These are phyloP conservation scores for Leccinellum albellum DNA, from an alignment of 768 basidiomycete species.

Conservation along the genomic window DNA sequence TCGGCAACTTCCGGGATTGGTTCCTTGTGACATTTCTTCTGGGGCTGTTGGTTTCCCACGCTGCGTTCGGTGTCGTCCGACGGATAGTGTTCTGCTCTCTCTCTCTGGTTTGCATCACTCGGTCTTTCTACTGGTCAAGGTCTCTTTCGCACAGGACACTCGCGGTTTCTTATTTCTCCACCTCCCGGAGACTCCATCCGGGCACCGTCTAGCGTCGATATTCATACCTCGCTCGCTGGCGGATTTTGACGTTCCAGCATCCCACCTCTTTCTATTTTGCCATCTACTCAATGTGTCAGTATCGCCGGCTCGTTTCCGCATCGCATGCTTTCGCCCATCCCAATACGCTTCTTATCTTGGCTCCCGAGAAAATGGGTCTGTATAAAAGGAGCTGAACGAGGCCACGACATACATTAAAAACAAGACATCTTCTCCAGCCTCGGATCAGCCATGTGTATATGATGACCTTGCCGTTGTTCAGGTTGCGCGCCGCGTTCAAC, in stretches of 20 bases:
- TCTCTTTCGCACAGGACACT: conserved; percentile 38
- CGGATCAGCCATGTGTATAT: conserved; percentile 33
- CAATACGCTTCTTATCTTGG: conserved; percentile 35
- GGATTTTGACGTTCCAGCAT: conserved; percentile 21
- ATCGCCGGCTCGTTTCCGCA: conserved; percentile 35
- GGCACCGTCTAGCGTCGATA: conserved; percentile 36
- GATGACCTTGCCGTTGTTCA: conserved; percentile 20
- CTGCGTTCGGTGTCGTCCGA: conserved; percentile 20
- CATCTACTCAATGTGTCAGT: conserved; percentile 41
- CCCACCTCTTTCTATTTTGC: conserved; percentile 21
- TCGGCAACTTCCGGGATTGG: conserved; percentile 36
- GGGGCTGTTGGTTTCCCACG: conserved; percentile 32
- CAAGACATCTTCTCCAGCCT: conserved; percentile 17
- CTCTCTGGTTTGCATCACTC: conserved; percentile 27
- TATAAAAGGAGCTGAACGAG: conserved; percentile 36
- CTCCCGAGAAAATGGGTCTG: conserved; percentile 32
- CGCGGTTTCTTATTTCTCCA: conserved; percentile 13
- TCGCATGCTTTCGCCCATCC: conserved; percentile 41
- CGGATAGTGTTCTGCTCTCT: conserved; percentile 30
- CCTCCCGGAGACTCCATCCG: conserved; percentile 25
- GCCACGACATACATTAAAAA: conserved; percentile 29
- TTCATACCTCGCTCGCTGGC: conserved; percentile 45
- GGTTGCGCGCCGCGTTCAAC: conserved; percentile 24
- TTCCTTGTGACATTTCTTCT: conserved; percentile 27
- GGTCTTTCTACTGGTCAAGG: conserved; percentile 34